These are phyloP conservation scores for Helminthosporium solani DNA, from an alignment of 2,329 filamentous ascomycete species.

Conservation along the genomic window DNA sequence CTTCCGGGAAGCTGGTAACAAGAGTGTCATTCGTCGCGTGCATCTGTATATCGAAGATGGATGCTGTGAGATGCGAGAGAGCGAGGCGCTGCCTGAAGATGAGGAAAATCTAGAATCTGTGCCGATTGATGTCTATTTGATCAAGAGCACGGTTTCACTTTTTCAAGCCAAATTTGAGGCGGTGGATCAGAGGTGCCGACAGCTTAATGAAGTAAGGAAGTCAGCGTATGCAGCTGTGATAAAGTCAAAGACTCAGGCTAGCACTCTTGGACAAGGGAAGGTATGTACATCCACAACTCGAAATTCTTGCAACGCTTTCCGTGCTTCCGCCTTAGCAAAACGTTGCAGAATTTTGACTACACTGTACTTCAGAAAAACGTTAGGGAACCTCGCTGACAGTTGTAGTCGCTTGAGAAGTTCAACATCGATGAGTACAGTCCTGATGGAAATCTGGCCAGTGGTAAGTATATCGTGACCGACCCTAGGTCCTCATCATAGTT, in stretches of 20 bases:
- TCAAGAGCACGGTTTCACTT: slow-evolving; percentile 19
- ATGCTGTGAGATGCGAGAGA: slow-evolving; percentile 20
- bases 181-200: slow-evolving; percentile 18
- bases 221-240: slow-evolving; percentile 19
- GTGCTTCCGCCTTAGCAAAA: too few species aligned
- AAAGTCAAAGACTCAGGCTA: slow-evolving; percentile 12
- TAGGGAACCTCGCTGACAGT: neutral
- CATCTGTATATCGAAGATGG: slow-evolving; percentile 22
- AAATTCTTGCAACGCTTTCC: too few species aligned
- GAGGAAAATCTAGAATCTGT: slow-evolving; percentile 17
- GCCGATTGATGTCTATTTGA: slow-evolving; percentile 28
- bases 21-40: slow-evolving; percentile 12
- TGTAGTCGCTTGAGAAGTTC: slow-evolving; percentile 19
- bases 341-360: too few species aligned
- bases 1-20: slow-evolving; percentile 15
- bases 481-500: neutral
- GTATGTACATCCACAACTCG: too few species aligned
- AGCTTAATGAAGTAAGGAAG: slow-evolving; percentile 27
- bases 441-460: neutral
- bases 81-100: slow-evolving; percentile 18
- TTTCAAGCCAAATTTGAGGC: slow-evolving; percentile 30
- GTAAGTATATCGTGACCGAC: slow-evolving; percentile 5
- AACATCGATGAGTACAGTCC: slow-evolving; percentile 7
- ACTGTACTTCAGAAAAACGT: neutral
- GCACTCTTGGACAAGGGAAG: slow-evolving; percentile 22